Evolutionary conservation across 2,329 filamentous ascomycete species (phyloP), one percentile per base, ranked within the genome.

Genomic region (Xylariaceae sp.): DNA sequence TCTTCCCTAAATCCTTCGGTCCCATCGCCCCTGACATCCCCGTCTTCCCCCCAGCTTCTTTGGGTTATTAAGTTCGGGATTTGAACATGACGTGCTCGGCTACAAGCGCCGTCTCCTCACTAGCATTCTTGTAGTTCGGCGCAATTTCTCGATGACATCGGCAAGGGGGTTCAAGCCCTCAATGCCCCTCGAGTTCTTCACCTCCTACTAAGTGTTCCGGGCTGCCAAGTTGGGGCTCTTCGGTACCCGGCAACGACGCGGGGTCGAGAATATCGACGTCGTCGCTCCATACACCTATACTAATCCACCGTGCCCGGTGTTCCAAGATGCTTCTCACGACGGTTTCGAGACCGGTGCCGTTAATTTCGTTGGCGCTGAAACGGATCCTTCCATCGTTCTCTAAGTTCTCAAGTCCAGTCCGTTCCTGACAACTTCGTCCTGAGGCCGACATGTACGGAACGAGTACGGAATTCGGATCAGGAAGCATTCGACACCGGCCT

Each of bases 181-280:
- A 48, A 96, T 82, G 0, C 90, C 91, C 37, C 91, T 80, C 71
- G 96, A 74, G 59, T 96, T 90, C 10, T 88, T 80, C 64, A 96
- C 93, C 66, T 96, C 78, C 77, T 96, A 92, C 55, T 92, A 80
- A 17, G 89, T 95, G 4, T 90, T 94, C 92, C 92, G 96, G 96
- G 44, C 92, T 92, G 59, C 92, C 92, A 0, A 91, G 88, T 77
- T 96, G 92, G 0, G 92, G 92, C 0, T 92, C 96, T 1, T 92
- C 92, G 0, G 91, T 96, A 1, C 88, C 90, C 0, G 90, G 90
- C 1, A 83, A 83, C 52, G 76, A 69, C 0, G 73, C 85, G 0
- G 88, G 88, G 72, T 90, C 88, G 61, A 91, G 78, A 0, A 90
- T 87, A 73, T 91, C 88, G 68, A 90, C 90, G 69, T 90, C 88